Evolutionary conservation across 2,329 filamentous ascomycete species (phyloP), one percentile per base, ranked within the genome.

Genomic region (Metarhizium guizhouense): DNA sequence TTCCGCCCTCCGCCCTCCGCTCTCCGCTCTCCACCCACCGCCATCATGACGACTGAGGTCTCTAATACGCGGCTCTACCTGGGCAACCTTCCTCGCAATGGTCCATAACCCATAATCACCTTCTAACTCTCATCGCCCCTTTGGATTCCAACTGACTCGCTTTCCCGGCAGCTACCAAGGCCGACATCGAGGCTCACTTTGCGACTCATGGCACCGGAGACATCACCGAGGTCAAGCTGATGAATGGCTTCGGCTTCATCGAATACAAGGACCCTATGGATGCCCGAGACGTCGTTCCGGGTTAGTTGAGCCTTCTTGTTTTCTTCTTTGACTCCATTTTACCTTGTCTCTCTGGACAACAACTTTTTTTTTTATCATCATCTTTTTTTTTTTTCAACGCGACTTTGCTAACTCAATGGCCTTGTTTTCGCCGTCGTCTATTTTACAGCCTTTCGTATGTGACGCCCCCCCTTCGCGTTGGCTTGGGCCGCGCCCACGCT

Each of bases 211-310:
- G 93, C 70, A 93, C 91, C 65, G 94, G 94, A 73, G 91, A 96
- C 73, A 97, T 99, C 71, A 94, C 88, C 64, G 94, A 99, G 78
- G 93, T 99, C 78, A 99, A 99, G 80, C 85, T 99, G 61, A 99
- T 99, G 94, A 97, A 96, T 72, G 94, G 94, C 68, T 99, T 99
- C 71, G 94, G 94, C 72, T 99, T 99, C 79, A 96, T 99, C 71
- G 94, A 99, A 75, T 99, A 97, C 76, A 95, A 96, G 75, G 94
- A 97, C 77, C 85, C 91, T 57, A 90, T 96, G 88, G 94, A 99
- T 77, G 94, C 94, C 64, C 88, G 93, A 70, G 94, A 99, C 76
- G 92, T 99, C 62, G 94, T 99, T 68, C 94, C 94, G 74, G 93
- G 94, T 96, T 83, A 78, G 86, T 70, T 53, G 42, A 29, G 52